Evolutionary conservation across 1,284 basidiomycete genomes (phyloP), one percentile per base, ranked within the genome.

Genomic region (Flammula alnicola): DNA sequence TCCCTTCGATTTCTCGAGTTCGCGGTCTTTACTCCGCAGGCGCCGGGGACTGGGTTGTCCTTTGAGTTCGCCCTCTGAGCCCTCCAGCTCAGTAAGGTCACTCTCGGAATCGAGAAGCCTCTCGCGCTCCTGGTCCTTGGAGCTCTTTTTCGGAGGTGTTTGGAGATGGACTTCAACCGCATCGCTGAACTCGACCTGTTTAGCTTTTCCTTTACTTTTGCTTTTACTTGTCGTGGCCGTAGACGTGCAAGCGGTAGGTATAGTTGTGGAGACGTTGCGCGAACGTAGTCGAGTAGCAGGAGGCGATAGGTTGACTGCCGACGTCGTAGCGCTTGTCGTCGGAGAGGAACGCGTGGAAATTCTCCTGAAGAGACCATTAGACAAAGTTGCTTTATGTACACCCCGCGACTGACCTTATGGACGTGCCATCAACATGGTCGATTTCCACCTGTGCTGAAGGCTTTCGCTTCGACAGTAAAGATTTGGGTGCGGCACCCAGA

Each of bases 171-270:
- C 51, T 50, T 76, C 65, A 19, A 81, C 66, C n/a, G 75, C 67
- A 9, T 80, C 72, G 50, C 65, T 78, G 60, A 88, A 88, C 53
- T 82, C 86, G 12, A 88, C 85, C 61, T 88, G 86, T 62, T 83
- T 88, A 2, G 67, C 71, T 60, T 83, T 86, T 32, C 68, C 72
- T 27, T 84, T 86, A 32, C 69, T 71, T 30, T 82, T 85, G 29
- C 61, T 64, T 40, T 67, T 68, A 44, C 60, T 66, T 25, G 52
- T 52, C 4, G 63, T 58, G 20, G 67, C 63, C n/a, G 67, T 59
- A 41, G 71, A 62, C n/a, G 49, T 42, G 25, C 46, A 53, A 16
- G 58, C 47, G 14, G 54, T 33, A 20, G 57, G 51, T 42, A 68
- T 56, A 7, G 68, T 75, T 19, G 70, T 71, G 17, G 85, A 87